Conservation (phyloP, 2,329 filamentous ascomycete species). For the Piedraia hortae region DNA sequence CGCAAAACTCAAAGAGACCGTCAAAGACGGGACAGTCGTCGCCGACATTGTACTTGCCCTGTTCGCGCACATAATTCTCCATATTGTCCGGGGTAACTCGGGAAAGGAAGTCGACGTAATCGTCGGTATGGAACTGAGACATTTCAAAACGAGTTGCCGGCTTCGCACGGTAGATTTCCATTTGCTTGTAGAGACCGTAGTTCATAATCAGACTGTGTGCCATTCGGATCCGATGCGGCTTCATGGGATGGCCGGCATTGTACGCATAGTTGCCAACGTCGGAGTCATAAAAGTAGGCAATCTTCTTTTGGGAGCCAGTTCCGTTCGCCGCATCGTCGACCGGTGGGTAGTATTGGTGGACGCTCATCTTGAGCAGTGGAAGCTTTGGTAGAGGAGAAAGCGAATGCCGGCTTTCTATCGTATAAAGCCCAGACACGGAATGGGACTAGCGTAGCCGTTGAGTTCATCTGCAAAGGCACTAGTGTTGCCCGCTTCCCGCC, state of each 20-base stretch:
- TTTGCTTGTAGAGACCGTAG: conserved; percentile 44
- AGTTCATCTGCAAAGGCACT: too few species aligned
- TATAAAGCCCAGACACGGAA: too few species aligned
- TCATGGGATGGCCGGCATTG: conserved; percentile 44
- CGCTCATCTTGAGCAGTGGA: conserved; percentile 1
- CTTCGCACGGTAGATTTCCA: conserved; percentile 32
- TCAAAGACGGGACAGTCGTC: conserved; percentile 38
- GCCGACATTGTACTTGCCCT: conserved; percentile 47
- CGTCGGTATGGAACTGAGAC: conserved; percentile 47
- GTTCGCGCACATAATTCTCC: conserved; percentile 75
- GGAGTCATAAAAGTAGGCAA: conserved; percentile 95
- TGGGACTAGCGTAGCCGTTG: too few species aligned
- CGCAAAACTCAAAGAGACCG: conserved; percentile 42
- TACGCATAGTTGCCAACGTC: conserved; percentile 98
- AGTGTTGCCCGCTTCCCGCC: too few species aligned
- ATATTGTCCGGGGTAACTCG: conserved; percentile 98
- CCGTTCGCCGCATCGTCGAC: conserved; percentile 1
- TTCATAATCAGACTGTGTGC: conserved; percentile 39
- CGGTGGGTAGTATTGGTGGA: conserved; percentile 1
- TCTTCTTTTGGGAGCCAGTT: conserved; percentile 50
- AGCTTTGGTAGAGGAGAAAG: too few species aligned
- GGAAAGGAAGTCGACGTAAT: conserved; percentile 43
- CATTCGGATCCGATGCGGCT: conserved; percentile 40
- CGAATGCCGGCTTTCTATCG: too few species aligned
- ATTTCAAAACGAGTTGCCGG: conserved; percentile 37